Evolutionary conservation across 2,329 filamentous ascomycete species (phyloP).

Genomic region (Niveomyces coronatus): DNA sequence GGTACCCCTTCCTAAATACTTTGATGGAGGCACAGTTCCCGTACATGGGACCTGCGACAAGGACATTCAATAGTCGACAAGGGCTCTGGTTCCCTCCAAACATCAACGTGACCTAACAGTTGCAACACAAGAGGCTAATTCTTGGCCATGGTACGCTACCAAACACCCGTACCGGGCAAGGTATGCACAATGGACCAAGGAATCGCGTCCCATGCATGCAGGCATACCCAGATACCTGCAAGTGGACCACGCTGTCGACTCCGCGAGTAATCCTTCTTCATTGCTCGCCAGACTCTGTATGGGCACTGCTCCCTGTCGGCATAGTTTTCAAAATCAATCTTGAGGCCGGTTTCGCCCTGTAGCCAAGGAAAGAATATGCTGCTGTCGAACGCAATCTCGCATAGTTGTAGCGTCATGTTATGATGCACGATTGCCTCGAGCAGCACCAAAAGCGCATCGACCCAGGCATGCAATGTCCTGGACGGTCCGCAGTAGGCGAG

Average conservation of each 20-base stretch:
- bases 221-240: constrained; percentile 3
- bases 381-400: constrained; percentile 5
- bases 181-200: constrained; percentile 6
- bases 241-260: background rate
- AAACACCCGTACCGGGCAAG: background rate
- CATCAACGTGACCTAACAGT: no score
- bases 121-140: background rate
- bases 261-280: background rate
- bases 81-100: no score
- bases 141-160: constrained; percentile 5
- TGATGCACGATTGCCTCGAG: background rate
- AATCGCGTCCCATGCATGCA: constrained; percentile 7
- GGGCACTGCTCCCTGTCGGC: constrained; percentile 7
- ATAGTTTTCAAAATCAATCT: constrained; percentile 6
- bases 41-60: no score
- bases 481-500: constrained; percentile 2
- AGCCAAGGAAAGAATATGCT: constrained; percentile 9
- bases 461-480: background rate
- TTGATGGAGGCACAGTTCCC: no score
- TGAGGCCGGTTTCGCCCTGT: background rate
- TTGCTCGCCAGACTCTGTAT: constrained; percentile 1
- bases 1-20: no score
- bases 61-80: no score
- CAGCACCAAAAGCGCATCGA: background rate
- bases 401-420: background rate